Evolutionary conservation across 2,329 filamentous ascomycete species (phyloP).

Genomic region (Clonostachys byssicola): DNA sequence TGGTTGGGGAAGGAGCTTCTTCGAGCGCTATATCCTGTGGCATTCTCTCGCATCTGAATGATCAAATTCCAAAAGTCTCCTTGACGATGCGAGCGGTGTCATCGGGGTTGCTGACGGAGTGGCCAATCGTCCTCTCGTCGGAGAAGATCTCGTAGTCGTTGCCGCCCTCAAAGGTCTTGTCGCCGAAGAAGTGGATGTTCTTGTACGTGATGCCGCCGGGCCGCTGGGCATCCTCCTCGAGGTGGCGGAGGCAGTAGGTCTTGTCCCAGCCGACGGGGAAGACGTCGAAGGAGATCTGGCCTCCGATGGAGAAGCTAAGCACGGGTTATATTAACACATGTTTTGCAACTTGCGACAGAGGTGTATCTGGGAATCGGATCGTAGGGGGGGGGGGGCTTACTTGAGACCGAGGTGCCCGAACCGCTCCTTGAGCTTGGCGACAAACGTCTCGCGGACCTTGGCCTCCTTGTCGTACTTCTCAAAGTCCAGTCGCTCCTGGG

Average conservation of each 20-base stretch:
- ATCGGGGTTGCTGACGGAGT: conserved; percentile 75
- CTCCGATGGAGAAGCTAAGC: conserved; percentile 82
- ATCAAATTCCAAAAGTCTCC: conserved; percentile 69
- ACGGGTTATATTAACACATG: not conserved
- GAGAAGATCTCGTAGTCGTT: conserved; percentile 95
- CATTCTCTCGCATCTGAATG: too few species aligned
- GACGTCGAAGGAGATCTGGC: conserved; percentile 97
- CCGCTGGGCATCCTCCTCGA: conserved; percentile 73
- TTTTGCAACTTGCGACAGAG: conserved; percentile 1
- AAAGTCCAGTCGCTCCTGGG: conserved; percentile 77
- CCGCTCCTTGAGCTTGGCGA: conserved; percentile 70
- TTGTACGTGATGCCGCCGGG: conserved; percentile 72
- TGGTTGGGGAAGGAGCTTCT: too few species aligned
- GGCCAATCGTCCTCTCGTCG: conserved; percentile 78
- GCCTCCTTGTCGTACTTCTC: conserved; percentile 76
- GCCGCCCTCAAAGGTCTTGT: conserved; percentile 87
- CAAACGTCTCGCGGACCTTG: conserved; percentile 72
- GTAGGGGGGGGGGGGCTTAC: conserved; percentile 40
- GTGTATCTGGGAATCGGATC: not conserved
- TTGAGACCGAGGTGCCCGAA: conserved; percentile 84
- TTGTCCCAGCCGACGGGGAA: conserved; percentile 98
- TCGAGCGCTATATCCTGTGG: too few species aligned
- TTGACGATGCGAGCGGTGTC: conserved; percentile 79
- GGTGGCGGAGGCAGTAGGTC: conserved; percentile 88
- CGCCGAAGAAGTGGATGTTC: conserved; percentile 95